phyloP scores from a whole-genome alignment of 1,284 basidiomycete genomes.

The Tilletia caries region DNA sequence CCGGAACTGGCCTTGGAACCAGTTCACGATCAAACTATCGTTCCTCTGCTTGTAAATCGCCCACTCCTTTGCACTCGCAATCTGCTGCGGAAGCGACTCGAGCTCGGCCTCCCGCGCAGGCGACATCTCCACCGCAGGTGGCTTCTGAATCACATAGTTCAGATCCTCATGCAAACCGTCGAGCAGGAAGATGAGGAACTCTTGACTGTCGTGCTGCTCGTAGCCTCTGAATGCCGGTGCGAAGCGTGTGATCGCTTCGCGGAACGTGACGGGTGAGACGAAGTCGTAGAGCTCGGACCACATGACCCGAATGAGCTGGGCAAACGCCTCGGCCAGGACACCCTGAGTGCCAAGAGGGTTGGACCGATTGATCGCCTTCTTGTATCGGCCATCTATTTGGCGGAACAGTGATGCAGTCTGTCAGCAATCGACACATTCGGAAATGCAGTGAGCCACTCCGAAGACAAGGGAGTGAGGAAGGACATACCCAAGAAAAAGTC shows the following conservation, averaged over 20 bases:
- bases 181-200: conserved; percentile 26
- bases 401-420: not conserved
- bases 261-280: conserved; percentile 77
- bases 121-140: conserved; percentile 42
- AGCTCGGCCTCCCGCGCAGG: conserved; percentile 42
- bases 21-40: conserved; percentile 31
- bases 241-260: conserved; percentile 62
- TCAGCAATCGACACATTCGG: too few species aligned
- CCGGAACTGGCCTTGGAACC: conserved; percentile 46
- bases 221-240: conserved; percentile 44
- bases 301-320: conserved; percentile 76
- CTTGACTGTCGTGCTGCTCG: conserved; percentile 41
- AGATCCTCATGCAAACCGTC: conserved; percentile 31
- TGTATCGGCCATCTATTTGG: conserved; percentile 70
- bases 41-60: conserved; percentile 47
- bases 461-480: not conserved
- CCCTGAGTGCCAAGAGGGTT: conserved; percentile 90
- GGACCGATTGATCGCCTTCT: conserved; percentile 76
- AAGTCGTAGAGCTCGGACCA: conserved; percentile 84
- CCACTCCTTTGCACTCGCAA: conserved; percentile 63
- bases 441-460: not conserved
- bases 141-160: conserved; percentile 28
- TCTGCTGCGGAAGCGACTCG: conserved; percentile 75
- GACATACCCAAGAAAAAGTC: conserved; percentile 36
- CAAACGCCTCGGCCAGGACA: conserved; percentile 75